Evolutionary conservation across 768 basidiomycete genomes (phyloP).

Genomic region (Clitopilus passeckerianus): DNA sequence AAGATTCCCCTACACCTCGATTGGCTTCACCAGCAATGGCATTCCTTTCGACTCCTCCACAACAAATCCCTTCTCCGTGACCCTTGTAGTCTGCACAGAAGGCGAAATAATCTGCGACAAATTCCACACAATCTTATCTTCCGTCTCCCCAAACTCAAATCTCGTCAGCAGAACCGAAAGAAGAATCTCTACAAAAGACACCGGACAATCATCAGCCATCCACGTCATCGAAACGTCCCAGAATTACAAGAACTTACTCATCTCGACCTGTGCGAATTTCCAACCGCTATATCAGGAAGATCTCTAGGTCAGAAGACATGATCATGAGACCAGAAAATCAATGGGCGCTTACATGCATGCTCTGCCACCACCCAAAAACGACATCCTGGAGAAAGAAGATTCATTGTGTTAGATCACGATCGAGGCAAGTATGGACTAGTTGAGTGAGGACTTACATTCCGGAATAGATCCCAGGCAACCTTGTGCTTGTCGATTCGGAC

Average conservation of each 20-base stretch:
- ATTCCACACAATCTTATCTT: constrained; percentile 39
- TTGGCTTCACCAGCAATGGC: constrained; percentile 22
- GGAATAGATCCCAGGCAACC: constrained; percentile 45
- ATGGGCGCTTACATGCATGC: constrained; percentile 44
- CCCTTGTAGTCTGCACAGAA: constrained; percentile 21
- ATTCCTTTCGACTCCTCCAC: constrained; percentile 30
- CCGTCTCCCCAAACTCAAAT: constrained; percentile 28
- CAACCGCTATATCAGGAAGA: constrained; percentile 30
- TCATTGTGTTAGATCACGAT: neutral
- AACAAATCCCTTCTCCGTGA: constrained; percentile 6
- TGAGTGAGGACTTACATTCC: constrained; percentile 36
- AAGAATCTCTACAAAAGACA: constrained; percentile 29
- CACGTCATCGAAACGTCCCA: no score
- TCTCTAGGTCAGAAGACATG: neutral
- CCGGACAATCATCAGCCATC: neutral
- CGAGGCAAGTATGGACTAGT: neutral
- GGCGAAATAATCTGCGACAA: constrained; percentile 44
- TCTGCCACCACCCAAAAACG: constrained; percentile 49
- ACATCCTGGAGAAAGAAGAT: constrained; percentile 32
- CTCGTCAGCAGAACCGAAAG: constrained; percentile 29
- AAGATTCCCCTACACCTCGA: neutral
- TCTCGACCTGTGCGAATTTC: constrained; percentile 52
- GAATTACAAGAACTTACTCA: constrained; percentile 32
- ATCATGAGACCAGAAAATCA: neutral
- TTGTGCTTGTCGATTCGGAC: constrained; percentile 1